These are phyloP conservation scores for Solanum sitiens DNA, from an alignment of 257 asterid species.

Conservation along the genomic window DNA sequence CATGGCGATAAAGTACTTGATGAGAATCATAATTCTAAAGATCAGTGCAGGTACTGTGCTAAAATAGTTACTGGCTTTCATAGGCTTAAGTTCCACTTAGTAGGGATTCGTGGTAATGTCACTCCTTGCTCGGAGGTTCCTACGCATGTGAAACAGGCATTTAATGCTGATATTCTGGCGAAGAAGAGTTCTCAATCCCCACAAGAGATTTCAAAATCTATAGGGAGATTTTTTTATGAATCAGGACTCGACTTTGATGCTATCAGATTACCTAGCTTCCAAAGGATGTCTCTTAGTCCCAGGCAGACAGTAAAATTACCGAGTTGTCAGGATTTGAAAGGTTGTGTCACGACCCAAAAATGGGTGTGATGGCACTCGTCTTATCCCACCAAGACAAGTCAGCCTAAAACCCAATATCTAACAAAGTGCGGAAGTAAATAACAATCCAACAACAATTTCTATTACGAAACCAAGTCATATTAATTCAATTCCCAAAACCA, in stretches of 20 bases:
- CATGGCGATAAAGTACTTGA: slow-evolving; percentile 1
- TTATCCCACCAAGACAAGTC: no score
- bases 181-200: background rate
- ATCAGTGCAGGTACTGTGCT: slow-evolving; percentile 4
- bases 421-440: no score
- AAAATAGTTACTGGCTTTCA: slow-evolving; percentile 3
- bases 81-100: slow-evolving; percentile 12
- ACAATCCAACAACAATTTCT: no score
- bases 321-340: slow-evolving; percentile 28
- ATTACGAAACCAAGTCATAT: no score
- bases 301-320: slow-evolving; percentile 20
- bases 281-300: slow-evolving; percentile 10
- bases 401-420: no score
- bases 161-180: slow-evolving; percentile 8
- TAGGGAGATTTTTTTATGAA: slow-evolving; percentile 40
- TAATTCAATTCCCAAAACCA: no score
- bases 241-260: slow-evolving; percentile 24
- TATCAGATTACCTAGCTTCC: slow-evolving; percentile 27
- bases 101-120: slow-evolving; percentile 11
- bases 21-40: background rate
- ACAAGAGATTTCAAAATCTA: slow-evolving; percentile 8
- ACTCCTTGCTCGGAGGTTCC: slow-evolving; percentile 8
- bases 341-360: no score
- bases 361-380: no score
- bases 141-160: background rate